Evolutionary conservation across 768 basidiomycete species (phyloP).

Genomic region (Lactifluus piperatus): DNA sequence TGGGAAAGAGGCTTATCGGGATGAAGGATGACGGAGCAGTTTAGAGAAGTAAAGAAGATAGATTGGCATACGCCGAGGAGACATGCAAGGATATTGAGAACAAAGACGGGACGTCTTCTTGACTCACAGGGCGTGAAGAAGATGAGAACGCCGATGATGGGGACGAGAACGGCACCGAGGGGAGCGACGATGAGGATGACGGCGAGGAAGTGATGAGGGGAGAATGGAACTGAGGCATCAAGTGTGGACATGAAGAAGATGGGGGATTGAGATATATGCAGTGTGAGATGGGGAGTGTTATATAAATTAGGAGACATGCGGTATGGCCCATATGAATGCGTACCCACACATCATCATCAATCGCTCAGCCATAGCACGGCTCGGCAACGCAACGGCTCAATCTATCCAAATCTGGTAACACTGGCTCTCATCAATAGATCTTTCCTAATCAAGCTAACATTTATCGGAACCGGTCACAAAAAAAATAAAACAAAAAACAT

Average conservation of each 20-base stretch:
- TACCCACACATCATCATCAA: neutral
- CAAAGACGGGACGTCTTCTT: slow-evolving; percentile 16
- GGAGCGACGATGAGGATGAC: slow-evolving; percentile 17
- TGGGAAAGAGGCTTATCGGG: neutral
- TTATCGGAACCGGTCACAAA: neutral
- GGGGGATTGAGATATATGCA: neutral
- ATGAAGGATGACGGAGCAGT: neutral
- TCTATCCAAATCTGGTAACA: neutral
- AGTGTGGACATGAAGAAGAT: slow-evolving; percentile 3
- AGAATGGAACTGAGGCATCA: neutral
- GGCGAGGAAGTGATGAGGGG: slow-evolving; percentile 9
- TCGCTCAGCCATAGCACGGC: too few relatives aligned
- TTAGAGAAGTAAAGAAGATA: slow-evolving; percentile 1
- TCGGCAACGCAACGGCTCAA: neutral
- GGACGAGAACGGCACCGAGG: slow-evolving; percentile 15
- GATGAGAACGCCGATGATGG: slow-evolving; percentile 13
- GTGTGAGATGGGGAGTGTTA: neutral
- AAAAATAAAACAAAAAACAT: too few relatives aligned
- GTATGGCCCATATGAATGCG: neutral
- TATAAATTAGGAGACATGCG: neutral
- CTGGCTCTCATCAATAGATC: neutral
- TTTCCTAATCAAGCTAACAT: neutral
- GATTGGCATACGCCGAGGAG: slow-evolving; percentile 17
- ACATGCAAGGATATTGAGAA: slow-evolving; percentile 19
- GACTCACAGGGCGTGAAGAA: slow-evolving; percentile 14